Evolutionary conservation across 108 stramenopile genomes (phyloP), one percentile per base, ranked within the genome.

Genomic region (Skeletonema marinoi): DNA sequence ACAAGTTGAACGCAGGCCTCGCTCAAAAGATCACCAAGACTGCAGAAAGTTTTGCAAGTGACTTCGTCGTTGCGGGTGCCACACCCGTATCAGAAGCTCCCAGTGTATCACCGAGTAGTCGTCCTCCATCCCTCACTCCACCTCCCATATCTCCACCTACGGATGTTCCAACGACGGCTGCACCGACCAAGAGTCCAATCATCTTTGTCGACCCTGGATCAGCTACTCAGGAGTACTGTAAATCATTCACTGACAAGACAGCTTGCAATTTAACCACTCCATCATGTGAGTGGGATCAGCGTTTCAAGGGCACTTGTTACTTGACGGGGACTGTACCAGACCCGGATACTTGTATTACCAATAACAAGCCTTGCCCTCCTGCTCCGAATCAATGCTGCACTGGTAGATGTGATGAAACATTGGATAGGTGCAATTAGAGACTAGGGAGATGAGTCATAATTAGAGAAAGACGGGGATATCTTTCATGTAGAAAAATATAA

Each of bases 81-180:
- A 33, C 74, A 12, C 30, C 68, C 12, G 29, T 39, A 11, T 70
- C 73, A 13, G 80, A 81, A 51, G 80, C 74, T 12, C 80, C 80
- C 29, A 75, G 74, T 41, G 8, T 65, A 48, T 60, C 32, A 39
- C 71, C 71, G 54, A 56, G 25, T n/a, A 56, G 21, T 56, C 6
- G 25, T 21, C 21, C 54, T 56, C 54, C 54, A 25, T 9, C 54
- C 1, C 21, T 29, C 54, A 56, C 21, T 54, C 3, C 21, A 16
- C 2, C 4, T 51, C 50, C 50, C 4, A 19, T 17, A 51, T 12
- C 50, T 51, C 50, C 50, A 7, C n/a, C 50, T 6, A 51, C 50
- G 12, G 50, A 6, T 6, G 19, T 1, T 29, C 54, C 54, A 56
- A 56, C 25, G 25, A 56, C 54, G 21, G 4, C 5, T 56, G 9